These are phyloP conservation scores for Aspergillus diversus DNA, from an alignment of 495 filamentous ascomycete species.

Conservation along the genomic window DNA sequence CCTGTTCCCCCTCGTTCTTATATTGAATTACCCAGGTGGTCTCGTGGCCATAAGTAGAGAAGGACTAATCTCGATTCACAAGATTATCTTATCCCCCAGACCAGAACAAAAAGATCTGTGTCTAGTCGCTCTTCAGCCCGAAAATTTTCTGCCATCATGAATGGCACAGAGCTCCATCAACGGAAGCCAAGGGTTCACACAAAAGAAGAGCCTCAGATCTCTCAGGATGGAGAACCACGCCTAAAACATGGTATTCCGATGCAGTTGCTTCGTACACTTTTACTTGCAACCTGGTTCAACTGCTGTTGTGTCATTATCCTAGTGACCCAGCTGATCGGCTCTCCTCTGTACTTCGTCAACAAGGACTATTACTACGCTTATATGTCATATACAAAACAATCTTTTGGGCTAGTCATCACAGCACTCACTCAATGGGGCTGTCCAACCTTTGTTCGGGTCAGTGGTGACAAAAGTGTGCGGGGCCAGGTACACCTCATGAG, in stretches of 20 bases:
- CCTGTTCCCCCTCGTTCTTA: constrained; percentile 1
- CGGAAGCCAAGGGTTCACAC: constrained; percentile 33
- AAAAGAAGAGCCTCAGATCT: constrained; percentile 11
- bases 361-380: constrained; percentile 63
- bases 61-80: constrained; percentile 5
- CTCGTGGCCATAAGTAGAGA: constrained; percentile 9
- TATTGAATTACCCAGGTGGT: not conserved
- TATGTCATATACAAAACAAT: constrained; percentile 69
- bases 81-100: not conserved
- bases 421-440: constrained; percentile 65
- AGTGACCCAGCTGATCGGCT: constrained; percentile 58
- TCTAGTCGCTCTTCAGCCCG: not conserved
- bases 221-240: constrained; percentile 44
- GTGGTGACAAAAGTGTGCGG: constrained; percentile 61
- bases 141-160: constrained; percentile 34
- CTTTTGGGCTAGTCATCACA: constrained; percentile 62
- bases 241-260: constrained; percentile 68
- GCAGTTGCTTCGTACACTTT: constrained; percentile 66
- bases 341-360: constrained; percentile 63
- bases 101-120: not conserved
- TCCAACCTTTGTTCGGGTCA: constrained; percentile 62
- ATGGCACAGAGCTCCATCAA: constrained; percentile 44
- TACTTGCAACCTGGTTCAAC: constrained; percentile 67
- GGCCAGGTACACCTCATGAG: constrained; percentile 58
- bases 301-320: constrained; percentile 56